Percentiles rank a stretch among this genome's conserved stretches.
These are phyloP conservation scores for Umbelopsis vinacea DNA, from an alignment of 192 early-diverging fungal species.

Conservation along the genomic window DNA sequence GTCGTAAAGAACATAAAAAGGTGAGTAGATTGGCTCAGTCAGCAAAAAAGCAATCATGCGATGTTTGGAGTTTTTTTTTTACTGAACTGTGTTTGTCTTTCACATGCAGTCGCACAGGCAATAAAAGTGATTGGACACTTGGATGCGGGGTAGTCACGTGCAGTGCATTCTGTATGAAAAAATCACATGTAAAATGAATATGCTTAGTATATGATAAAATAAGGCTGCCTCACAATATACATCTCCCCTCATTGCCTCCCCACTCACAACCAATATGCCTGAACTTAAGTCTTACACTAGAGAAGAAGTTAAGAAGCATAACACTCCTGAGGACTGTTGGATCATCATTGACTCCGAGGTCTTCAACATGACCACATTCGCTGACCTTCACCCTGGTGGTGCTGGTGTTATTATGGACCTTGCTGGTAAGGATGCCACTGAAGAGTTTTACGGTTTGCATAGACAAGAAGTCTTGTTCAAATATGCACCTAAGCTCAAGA, in stretches of 20 bases:
- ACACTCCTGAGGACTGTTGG: slow-evolving; percentile 48
- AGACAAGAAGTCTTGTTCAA: slow-evolving; percentile 66
- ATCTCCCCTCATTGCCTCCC: background rate
- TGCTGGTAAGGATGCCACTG: slow-evolving; percentile 81
- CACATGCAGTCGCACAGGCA: too few species aligned
- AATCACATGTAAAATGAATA: slow-evolving; percentile 3
- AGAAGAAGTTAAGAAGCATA: slow-evolving; percentile 40
- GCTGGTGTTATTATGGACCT: slow-evolving; percentile 67
- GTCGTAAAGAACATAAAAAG: slow-evolving; percentile 12
- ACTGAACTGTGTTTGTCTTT: too few species aligned
- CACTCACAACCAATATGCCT: slow-evolving; percentile 23
- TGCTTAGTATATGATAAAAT: slow-evolving; percentile 3
- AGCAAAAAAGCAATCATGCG: background rate
- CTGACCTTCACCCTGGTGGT: slow-evolving; percentile 64
- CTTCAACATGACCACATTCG: slow-evolving; percentile 61
- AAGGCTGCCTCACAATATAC: background rate
- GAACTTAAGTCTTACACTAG: slow-evolving; percentile 33
- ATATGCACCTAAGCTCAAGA: slow-evolving; percentile 65
- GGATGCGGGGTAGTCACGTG: slow-evolving; percentile 22
- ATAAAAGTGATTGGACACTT: too few species aligned
- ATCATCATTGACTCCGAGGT: slow-evolving; percentile 65
- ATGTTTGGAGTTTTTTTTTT: too few species aligned
- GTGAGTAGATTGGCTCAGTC: background rate
- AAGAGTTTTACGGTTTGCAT: slow-evolving; percentile 45
- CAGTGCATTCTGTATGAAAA: background rate